Conservation (phyloP, 176 grass and related monocot species). For the Elymus sibiricus region DNA sequence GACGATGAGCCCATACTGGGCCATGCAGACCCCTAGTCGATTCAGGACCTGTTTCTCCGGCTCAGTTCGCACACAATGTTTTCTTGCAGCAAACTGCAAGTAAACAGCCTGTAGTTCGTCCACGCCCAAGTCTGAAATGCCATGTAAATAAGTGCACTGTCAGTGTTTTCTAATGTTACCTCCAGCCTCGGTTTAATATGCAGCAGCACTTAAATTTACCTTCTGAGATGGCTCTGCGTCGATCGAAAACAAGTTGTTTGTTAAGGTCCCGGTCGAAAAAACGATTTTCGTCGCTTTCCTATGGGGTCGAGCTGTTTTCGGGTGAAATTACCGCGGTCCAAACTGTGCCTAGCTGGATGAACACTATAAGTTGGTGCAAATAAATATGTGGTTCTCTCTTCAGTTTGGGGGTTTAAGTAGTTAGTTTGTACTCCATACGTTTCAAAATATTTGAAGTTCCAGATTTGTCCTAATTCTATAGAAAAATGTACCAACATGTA, state of each 20-base stretch:
- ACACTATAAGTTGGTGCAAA: no score
- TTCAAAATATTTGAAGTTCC: no score
- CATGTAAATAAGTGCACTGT: constrained; percentile 47
- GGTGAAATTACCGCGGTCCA: background rate
- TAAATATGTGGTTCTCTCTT: no score
- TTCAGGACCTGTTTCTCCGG: background rate
- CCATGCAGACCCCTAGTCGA: constrained; percentile 56
- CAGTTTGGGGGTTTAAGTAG: no score
- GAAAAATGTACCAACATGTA: no score
- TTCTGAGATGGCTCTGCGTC: background rate
- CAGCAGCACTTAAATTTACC: background rate
- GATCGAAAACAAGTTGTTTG: background rate
- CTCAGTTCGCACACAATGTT: constrained; percentile 16
- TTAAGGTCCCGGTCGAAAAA: background rate
- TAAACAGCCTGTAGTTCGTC: constrained; percentile 4
- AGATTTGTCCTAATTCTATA: no score
- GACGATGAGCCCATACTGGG: constrained; percentile 69
- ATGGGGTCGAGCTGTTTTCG: background rate
- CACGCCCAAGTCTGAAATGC: constrained; percentile 13
- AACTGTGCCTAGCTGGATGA: background rate
- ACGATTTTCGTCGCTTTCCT: background rate
- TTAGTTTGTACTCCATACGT: no score
- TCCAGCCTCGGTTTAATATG: constrained; percentile 12
- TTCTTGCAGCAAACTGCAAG: constrained; percentile 46
- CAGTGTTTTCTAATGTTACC: constrained; percentile 19